A percentile compares a stretch with the other conserved stretches of the same genome.
Evolutionary conservation across 805 yeast genomes (phyloP).

Genomic region (Metschnikowia proteae): DNA sequence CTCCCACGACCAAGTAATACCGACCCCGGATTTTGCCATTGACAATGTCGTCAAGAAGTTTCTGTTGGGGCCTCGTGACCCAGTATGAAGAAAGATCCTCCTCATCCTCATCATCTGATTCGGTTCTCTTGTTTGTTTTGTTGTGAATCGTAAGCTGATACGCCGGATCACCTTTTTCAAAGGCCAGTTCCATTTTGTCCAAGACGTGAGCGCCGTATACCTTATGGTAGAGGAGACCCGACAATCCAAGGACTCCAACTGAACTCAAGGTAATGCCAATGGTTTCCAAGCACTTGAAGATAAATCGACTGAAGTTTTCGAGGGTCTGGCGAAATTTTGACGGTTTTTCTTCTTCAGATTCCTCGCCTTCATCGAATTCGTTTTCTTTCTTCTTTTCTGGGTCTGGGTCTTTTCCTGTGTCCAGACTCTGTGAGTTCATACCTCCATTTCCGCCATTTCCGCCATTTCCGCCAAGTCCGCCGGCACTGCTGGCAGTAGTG

Average conservation of each 20-base stretch:
- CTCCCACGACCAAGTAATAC: conserved; percentile 72
- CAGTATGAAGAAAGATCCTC: conserved; percentile 40
- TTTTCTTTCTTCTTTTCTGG: conserved; percentile 9
- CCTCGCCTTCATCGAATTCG: conserved; percentile 11
- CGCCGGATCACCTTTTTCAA: conserved; percentile 64
- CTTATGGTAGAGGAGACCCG: conserved; percentile 69
- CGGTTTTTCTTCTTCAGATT: conserved; percentile 9
- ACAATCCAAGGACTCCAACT: conserved; percentile 60
- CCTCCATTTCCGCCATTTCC: conserved; percentile 7
- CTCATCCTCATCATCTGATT: conserved; percentile 12
- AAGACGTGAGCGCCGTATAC: conserved; percentile 57
- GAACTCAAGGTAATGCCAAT: conserved; percentile 70
- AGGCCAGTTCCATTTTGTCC: conserved; percentile 61
- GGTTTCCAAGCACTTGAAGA: conserved; percentile 55
- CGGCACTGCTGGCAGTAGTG: background rate
- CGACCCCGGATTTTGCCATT: conserved; percentile 63
- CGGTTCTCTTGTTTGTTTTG: conserved; percentile 29
- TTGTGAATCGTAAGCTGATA: conserved; percentile 55
- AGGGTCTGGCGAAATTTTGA: conserved; percentile 20
- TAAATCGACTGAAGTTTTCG: conserved; percentile 22
- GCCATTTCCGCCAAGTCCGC: conserved; percentile 4
- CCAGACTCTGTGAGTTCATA: background rate
- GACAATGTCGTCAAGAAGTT: conserved; percentile 58
- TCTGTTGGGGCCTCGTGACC: conserved; percentile 71
- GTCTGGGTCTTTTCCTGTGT: conserved; percentile 1